Base-by-base conservation (phyloP, 208 protist species). In the Vickermania spadyakhi region DNA sequence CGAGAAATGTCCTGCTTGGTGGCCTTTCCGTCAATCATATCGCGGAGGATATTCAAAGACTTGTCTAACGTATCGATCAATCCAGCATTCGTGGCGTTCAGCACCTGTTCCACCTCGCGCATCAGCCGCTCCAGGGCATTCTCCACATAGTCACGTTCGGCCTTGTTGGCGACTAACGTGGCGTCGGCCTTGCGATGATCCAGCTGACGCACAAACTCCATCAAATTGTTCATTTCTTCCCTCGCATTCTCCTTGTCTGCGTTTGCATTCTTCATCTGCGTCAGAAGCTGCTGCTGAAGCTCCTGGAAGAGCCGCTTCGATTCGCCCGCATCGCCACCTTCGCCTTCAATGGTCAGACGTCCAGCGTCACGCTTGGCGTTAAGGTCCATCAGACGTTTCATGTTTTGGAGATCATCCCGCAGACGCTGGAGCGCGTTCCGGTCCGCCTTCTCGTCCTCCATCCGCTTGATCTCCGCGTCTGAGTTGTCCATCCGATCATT, bases 71-170 rank as follows among this genome's bases (percentile, higher is more conserved):
- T 95, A 66, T 95, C 89, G 68, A 95, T 93, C 45, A 95, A 81
- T 27, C 89, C 85, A 22, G 85, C 85, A 63, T 95, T 95, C 50
- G 85, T 95, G 0, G 84, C 83, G 62, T 95, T 95, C 7, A 95
- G 72, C 25, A 95, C 89, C 67, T 95, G 89, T 69, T 95, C 89
- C 73, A 95, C 89, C 80, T 95, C 85, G 0, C 89, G 84, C 85
- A 92, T 95, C 26, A 95, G 70, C 25, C 84, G 79, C 77, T 95
- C 89, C 57, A 95, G 76, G 31, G 89, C 84, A 56, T 95, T 95
- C 68, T 95, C 85, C 1, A 95, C 89, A 64, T 93, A 95, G 66
- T 95, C 89, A 23, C 89, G 84, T 61, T 95, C 89, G 11, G 89
- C 89, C 73, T 95, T 95, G 71, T 93, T 93, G 1, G 89, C 89